Percentiles rank a stretch among this genome's conserved stretches.
Conservation (phyloP, 2,329 filamentous ascomycete genomes). For the Rhinocladiella mackenziei region DNA sequence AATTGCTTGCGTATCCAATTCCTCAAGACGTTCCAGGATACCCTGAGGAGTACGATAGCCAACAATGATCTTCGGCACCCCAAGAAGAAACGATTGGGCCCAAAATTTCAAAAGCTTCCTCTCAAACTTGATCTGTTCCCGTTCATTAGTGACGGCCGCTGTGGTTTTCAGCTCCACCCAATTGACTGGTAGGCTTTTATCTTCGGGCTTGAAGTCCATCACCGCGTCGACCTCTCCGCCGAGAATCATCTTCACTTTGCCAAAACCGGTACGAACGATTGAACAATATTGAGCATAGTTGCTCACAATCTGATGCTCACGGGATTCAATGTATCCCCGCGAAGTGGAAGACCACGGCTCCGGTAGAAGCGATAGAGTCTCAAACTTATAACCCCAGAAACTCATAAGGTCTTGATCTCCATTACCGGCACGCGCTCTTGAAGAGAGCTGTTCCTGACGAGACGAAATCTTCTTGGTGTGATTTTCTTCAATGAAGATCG, state of each 20-base stretch:
- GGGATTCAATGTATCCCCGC: constrained; percentile 72
- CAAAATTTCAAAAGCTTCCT: constrained; percentile 92
- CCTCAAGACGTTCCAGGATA: constrained; percentile 66
- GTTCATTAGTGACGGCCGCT: constrained; percentile 63
- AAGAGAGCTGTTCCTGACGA: constrained; percentile 54
- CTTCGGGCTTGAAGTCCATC: constrained; percentile 73
- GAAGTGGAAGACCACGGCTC: constrained; percentile 67
- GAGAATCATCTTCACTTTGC: constrained; percentile 68
- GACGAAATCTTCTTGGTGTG: constrained; percentile 66
- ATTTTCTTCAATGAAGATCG: constrained; percentile 76
- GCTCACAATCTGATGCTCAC: constrained; percentile 68
- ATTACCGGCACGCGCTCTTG: constrained; percentile 49
- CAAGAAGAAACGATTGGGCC: constrained; percentile 92
- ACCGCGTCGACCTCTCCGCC: constrained; percentile 96
- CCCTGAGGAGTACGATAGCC: constrained; percentile 76
- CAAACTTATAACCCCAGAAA: constrained; percentile 98
- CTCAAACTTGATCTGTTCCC: constrained; percentile 73
- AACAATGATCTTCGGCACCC: constrained; percentile 86
- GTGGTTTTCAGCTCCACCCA: constrained; percentile 96
- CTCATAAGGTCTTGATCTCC: constrained; percentile 76
- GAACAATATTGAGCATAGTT: constrained; percentile 97
- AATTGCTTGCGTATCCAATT: constrained; percentile 74
- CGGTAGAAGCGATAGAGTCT: constrained; percentile 74
- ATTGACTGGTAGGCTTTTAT: constrained; percentile 65
- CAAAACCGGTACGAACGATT: constrained; percentile 82